Conservation (phyloP, 371 early-diverging fungal genomes). For the Umbelopsis sp. region DNA sequence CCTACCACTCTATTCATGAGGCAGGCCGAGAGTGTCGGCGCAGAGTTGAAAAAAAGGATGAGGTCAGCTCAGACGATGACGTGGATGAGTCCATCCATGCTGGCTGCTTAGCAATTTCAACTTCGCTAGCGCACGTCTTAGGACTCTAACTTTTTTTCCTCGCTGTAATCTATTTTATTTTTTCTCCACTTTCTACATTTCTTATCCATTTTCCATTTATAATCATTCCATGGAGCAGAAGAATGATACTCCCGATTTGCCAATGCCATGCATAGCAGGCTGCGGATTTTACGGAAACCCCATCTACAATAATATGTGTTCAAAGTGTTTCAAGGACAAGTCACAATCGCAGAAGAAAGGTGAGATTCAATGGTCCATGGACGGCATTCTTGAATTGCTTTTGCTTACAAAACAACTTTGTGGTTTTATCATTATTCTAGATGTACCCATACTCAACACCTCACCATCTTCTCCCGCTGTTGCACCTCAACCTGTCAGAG, state of each 20-base stretch:
- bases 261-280: slow-evolving; percentile 61
- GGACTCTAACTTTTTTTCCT: not conserved
- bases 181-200: not conserved
- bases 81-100: not conserved
- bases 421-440: not conserved
- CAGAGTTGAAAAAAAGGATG: not conserved
- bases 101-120: not conserved
- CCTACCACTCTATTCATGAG: too few species aligned
- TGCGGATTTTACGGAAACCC: slow-evolving; percentile 68
- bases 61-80: slow-evolving; percentile 5
- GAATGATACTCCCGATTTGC: slow-evolving; percentile 52
- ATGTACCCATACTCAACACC: not conserved
- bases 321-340: slow-evolving; percentile 74
- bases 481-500: slow-evolving; percentile 27
- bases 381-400: not conserved
- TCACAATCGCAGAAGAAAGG: slow-evolving; percentile 41
- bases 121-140: too few species aligned
- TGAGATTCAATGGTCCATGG: slow-evolving; percentile 24
- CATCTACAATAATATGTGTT: slow-evolving; percentile 78
- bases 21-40: too few species aligned
- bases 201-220: slow-evolving; percentile 1
- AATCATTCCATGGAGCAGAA: slow-evolving; percentile 23
- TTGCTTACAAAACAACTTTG: not conserved
- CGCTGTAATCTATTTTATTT: slow-evolving; percentile 12
- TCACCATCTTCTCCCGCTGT: not conserved